phyloP scores from a whole-genome alignment of 1,284 basidiomycete genomes.

The Psilocybe mexicana region DNA sequence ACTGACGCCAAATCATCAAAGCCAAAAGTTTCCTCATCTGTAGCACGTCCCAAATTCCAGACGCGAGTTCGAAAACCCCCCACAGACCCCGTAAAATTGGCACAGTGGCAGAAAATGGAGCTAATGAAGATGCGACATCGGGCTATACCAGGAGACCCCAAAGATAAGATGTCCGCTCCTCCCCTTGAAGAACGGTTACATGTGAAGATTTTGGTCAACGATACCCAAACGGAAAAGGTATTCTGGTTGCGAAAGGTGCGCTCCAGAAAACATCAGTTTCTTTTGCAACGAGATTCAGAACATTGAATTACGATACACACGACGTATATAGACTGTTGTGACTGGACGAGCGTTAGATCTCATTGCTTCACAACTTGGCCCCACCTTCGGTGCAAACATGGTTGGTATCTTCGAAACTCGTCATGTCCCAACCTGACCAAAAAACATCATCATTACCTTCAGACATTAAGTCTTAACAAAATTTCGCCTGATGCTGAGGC shows the following conservation, averaged over 20 bases:
- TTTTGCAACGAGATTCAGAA: neutral
- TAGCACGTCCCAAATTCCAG: constrained; percentile 10
- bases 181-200: constrained; percentile 58
- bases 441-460: neutral
- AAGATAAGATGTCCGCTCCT: constrained; percentile 45
- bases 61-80: constrained; percentile 33
- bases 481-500: constrained; percentile 22
- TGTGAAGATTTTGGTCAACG: constrained; percentile 43
- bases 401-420: constrained; percentile 23
- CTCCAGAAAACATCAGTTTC: neutral
- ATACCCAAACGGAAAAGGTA: constrained; percentile 36
- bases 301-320: constrained; percentile 3
- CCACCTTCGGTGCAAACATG: constrained; percentile 27
- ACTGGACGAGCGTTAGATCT: constrained; percentile 53
- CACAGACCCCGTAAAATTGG: constrained; percentile 54
- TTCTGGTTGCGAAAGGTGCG: constrained; percentile 73
- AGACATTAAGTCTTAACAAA: constrained; percentile 36
- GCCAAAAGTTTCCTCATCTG: neutral
- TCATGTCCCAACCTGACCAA: neutral
- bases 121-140: constrained; percentile 73
- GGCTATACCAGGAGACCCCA: constrained; percentile 62
- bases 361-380: constrained; percentile 36
- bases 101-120: constrained; percentile 56
- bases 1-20: neutral
- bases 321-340: constrained; percentile 35